Conservation (phyloP, 2,329 filamentous ascomycete genomes). For the Elsinoe arachidis region DNA sequence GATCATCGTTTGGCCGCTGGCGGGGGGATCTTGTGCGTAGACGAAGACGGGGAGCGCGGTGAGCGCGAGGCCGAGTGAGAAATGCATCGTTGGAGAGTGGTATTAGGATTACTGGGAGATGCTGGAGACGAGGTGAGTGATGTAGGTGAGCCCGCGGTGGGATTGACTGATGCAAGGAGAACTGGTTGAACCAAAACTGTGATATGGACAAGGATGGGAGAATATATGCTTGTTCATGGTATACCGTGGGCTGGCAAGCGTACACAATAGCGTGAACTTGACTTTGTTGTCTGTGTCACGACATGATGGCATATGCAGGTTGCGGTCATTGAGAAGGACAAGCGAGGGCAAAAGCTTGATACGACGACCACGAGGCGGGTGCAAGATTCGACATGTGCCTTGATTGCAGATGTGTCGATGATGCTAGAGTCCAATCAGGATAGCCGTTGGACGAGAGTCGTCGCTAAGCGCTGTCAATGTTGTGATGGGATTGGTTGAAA, state of each 20-base stretch:
- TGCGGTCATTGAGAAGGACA: conserved; percentile 4
- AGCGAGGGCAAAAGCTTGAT: conserved; percentile 5
- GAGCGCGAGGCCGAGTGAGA: conserved; percentile 8
- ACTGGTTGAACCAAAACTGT: background rate
- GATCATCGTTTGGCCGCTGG: conserved; percentile 2
- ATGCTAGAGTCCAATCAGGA: conserved; percentile 3
- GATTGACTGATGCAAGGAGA: background rate
- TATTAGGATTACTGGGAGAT: background rate
- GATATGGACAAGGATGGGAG: background rate
- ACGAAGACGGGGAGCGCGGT: background rate
- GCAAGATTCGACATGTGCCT: background rate
- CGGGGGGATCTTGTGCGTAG: conserved; percentile 2
- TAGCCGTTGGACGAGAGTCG: background rate
- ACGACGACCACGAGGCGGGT: conserved; percentile 1
- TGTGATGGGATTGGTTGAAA: conserved; percentile 5
- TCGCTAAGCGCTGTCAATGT: background rate
- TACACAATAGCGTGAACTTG: background rate
- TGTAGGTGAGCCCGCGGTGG: background rate
- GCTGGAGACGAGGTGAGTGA: background rate
- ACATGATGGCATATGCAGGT: conserved; percentile 8
- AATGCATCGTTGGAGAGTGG: conserved; percentile 1
- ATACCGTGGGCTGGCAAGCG: conserved; percentile 10
- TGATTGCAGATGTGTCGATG: background rate
- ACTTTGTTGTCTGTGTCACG: background rate
- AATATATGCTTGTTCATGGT: conserved; percentile 10